Conservation (phyloP, 257 asterid species). For the Leptodermis oblonga region DNA sequence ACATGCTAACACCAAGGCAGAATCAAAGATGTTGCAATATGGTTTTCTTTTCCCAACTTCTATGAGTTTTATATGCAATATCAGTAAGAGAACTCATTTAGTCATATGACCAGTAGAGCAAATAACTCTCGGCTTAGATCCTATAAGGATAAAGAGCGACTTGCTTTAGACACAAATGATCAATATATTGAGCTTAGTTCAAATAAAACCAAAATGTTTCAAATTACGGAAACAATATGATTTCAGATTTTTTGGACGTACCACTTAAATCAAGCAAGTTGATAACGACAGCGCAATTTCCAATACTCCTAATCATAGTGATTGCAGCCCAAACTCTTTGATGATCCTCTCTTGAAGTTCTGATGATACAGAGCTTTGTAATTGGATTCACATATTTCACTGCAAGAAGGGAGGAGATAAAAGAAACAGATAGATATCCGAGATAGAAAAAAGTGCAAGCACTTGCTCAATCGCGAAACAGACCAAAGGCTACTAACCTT, state of each 20-base stretch:
- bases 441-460: too few species aligned
- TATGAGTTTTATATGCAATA: neutral
- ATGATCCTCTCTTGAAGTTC: conserved; percentile 70
- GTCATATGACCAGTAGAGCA: neutral
- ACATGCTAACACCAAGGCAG: neutral
- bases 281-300: conserved; percentile 72
- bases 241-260: conserved; percentile 27
- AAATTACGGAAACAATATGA: neutral
- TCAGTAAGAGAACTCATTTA: neutral
- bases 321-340: conserved; percentile 75
- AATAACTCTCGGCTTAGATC: neutral
- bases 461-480: neutral
- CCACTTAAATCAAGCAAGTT: conserved; percentile 83
- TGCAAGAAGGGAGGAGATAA: conserved; percentile 23
- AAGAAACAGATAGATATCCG: neutral
- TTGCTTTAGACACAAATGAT: neutral
- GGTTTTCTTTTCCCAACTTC: too few species aligned
- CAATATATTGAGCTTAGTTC: neutral
- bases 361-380: conserved; percentile 68
- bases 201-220: too few species aligned
- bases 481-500: conserved; percentile 38
- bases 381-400: conserved; percentile 89
- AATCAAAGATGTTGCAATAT: neutral
- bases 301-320: conserved; percentile 70
- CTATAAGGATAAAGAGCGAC: neutral